These are phyloP conservation scores for Rhamnella rubrinervis DNA, from an alignment of 331 rosid species.

Conservation along the genomic window DNA sequence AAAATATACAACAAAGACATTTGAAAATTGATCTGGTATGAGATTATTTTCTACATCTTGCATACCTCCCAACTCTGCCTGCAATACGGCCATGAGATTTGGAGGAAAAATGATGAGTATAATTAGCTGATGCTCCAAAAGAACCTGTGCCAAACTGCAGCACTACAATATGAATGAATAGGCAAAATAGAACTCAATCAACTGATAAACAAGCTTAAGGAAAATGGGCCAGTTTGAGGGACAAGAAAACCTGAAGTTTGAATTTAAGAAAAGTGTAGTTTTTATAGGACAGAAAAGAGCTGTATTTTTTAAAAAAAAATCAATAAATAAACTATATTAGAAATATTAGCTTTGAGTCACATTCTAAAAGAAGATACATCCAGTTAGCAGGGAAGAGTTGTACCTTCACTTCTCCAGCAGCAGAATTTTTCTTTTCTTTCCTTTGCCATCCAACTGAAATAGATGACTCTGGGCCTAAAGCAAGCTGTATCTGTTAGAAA, in stretches of 20 bases:
- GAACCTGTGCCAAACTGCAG: conserved; percentile 75
- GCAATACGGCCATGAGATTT: conserved; percentile 83
- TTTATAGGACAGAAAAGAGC: no score
- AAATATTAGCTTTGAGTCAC: no score
- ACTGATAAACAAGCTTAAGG: neutral
- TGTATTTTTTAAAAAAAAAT: no score
- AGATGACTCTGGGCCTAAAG: conserved; percentile 76
- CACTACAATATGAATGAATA: conserved; percentile 35
- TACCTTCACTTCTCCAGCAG: conserved; percentile 91
- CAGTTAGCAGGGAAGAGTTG: conserved; percentile 6
- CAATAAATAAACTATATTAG: no score
- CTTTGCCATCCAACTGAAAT: conserved; percentile 87
- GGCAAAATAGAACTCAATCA: conserved; percentile 7
- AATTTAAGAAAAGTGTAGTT: no score
- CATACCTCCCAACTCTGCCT: conserved; percentile 91
- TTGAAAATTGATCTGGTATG: neutral
- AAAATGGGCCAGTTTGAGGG: no score
- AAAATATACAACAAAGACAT: neutral
- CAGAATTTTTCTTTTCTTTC: conserved; percentile 71
- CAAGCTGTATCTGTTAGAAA: conserved; percentile 68
- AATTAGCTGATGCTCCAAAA: conserved; percentile 64
- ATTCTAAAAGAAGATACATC: neutral
- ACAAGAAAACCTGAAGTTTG: no score
- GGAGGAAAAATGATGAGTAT: conserved; percentile 69
- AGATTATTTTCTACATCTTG: conserved; percentile 5